A percentile compares a stretch with the other conserved stretches of the same genome.
Evolutionary conservation across 2,329 filamentous ascomycete species (phyloP).

Genomic region (Sporothrix schenckii): DNA sequence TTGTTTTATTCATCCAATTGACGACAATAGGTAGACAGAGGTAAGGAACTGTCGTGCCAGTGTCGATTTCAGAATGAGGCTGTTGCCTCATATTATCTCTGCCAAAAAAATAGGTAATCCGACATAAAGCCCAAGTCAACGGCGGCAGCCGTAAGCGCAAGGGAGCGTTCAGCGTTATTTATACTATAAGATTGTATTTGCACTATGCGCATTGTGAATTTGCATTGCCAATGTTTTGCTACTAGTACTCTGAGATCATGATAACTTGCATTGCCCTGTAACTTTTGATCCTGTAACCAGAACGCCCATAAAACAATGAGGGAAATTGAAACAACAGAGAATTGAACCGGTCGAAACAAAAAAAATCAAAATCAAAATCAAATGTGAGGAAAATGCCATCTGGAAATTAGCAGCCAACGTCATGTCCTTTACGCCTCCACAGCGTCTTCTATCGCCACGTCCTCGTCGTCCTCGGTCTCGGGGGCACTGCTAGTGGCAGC

Average conservation of each 20-base stretch:
- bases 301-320: conserved; percentile 27
- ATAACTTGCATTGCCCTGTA: conserved; percentile 15
- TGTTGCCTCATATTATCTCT: neutral
- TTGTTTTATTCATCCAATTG: neutral
- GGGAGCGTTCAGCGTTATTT: conserved; percentile 6
- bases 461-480: conserved; percentile 29
- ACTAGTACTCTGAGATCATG: conserved; percentile 6
- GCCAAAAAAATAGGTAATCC: conserved; percentile 22
- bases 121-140: conserved; percentile 16
- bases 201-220: neutral
- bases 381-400: conserved; percentile 1
- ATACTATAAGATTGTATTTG: neutral
- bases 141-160: neutral
- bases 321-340: neutral
- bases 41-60: conserved; percentile 27
- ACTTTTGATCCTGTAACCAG: conserved; percentile 31
- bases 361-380: neutral
- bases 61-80: neutral
- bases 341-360: neutral
- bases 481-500: conserved; percentile 12
- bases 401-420: neutral
- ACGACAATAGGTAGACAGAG: conserved; percentile 24
- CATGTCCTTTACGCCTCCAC: conserved; percentile 7
- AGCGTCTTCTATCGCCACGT: conserved; percentile 25
- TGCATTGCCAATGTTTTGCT: neutral